Percentiles rank a stretch among this genome's conserved stretches.
Evolutionary conservation across 2,329 filamentous ascomycete species (phyloP).

Genomic region (Pseudogymnoascus sp.): DNA sequence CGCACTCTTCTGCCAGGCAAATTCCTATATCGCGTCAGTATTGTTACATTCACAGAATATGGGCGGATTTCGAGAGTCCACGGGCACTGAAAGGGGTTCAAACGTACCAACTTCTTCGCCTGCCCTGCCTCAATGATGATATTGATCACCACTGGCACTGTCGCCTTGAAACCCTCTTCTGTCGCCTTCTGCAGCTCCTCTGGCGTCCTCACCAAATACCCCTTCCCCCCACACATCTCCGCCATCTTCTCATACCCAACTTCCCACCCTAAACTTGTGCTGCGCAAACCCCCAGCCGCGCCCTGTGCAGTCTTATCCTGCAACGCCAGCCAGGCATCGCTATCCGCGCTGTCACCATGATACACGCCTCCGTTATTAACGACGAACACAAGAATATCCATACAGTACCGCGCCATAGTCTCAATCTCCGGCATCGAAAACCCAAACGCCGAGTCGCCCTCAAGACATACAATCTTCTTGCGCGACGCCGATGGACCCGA

Average conservation of each 20-base stretch:
- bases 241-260: constrained; percentile 48
- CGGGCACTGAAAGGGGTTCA: background rate
- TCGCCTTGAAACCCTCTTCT: constrained; percentile 40
- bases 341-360: constrained; percentile 35
- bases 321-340: constrained; percentile 37
- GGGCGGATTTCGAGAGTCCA: background rate
- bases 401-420: constrained; percentile 47
- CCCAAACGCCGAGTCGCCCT: constrained; percentile 49
- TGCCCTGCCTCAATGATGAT: constrained; percentile 46
- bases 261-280: constrained; percentile 45
- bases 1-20: constrained; percentile 28
- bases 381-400: constrained; percentile 48
- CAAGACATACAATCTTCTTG: constrained; percentile 49
- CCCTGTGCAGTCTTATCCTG: constrained; percentile 33
- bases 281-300: constrained; percentile 34
- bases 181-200: constrained; percentile 44
- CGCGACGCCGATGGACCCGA: constrained; percentile 21
- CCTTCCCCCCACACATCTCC: constrained; percentile 46
- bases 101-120: constrained; percentile 32
- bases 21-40: constrained; percentile 20
- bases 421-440: constrained; percentile 50
- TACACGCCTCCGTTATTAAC: constrained; percentile 49
- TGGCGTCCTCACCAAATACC: constrained; percentile 43
- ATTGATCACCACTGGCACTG: constrained; percentile 45
- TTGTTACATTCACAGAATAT: background rate